Conservation (phyloP, 2,329 filamentous ascomycete genomes). For the Dendrostoma leiphaemia region DNA sequence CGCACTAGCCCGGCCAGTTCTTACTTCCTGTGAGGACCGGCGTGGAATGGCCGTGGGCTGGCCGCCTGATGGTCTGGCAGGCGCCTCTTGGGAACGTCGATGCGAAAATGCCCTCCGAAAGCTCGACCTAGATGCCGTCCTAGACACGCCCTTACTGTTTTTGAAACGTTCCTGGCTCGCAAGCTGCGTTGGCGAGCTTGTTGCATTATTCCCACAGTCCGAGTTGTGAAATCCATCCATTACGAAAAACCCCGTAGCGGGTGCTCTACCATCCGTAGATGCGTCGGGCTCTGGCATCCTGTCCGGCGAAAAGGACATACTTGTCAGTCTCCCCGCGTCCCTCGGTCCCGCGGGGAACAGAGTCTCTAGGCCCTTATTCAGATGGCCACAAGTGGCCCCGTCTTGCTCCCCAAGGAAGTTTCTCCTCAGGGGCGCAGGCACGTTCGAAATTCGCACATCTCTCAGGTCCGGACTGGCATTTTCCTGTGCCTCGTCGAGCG, state of each 20-base stretch:
- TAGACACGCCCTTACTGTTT: too few species aligned
- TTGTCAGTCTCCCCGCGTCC: not conserved
- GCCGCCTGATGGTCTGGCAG: not conserved
- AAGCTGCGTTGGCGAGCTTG: not conserved
- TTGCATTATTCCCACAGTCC: not conserved
- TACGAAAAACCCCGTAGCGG: conserved; percentile 7
- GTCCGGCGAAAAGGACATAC: not conserved
- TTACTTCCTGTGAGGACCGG: not conserved
- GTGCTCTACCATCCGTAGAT: not conserved
- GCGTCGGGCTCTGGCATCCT: not conserved
- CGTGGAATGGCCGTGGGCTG: not conserved
- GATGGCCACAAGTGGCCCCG: not conserved
- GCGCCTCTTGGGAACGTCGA: not conserved
- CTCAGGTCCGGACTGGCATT: not conserved
- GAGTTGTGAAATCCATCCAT: conserved; percentile 9
- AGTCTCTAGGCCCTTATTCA: not conserved
- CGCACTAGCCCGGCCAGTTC: not conserved
- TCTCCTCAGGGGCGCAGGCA: not conserved
- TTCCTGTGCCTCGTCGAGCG: conserved; percentile 3
- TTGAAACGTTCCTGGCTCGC: not conserved
- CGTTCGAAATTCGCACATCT: not conserved
- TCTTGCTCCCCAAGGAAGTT: not conserved
- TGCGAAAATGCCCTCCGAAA: not conserved
- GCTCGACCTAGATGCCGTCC: not conserved
- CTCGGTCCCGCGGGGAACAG: not conserved